Evolutionary conservation across 371 early-diverging fungal genomes (phyloP).

Genomic region (Phascolomyces articulosus): DNA sequence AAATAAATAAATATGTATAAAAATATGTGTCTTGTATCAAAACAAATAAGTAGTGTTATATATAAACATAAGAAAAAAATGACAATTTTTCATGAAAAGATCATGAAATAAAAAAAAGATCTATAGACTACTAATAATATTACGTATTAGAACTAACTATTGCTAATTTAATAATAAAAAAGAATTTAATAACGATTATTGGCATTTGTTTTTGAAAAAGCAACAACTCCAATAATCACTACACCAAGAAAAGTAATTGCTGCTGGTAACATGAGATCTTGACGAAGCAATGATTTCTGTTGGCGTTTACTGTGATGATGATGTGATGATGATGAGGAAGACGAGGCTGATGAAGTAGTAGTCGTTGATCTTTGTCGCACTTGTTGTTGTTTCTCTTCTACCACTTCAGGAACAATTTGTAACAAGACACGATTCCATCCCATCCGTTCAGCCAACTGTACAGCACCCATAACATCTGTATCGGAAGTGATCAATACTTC

Average conservation of each 20-base stretch:
- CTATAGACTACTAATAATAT: too few relatives aligned
- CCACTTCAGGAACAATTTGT: not conserved
- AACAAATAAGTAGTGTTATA: too few relatives aligned
- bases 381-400: not conserved
- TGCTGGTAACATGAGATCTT: conserved; percentile 63
- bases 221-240: conserved; percentile 64
- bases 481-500: conserved; percentile 76
- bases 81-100: too few relatives aligned
- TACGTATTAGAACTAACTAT: too few relatives aligned
- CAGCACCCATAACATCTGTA: conserved; percentile 80
- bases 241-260: conserved; percentile 62
- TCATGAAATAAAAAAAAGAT: too few relatives aligned
- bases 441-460: conserved; percentile 68
- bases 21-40: too few relatives aligned
- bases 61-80: too few relatives aligned
- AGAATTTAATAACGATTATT: conserved; percentile 12
- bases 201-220: conserved; percentile 20
- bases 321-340: not conserved
- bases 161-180: too few relatives aligned
- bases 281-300: conserved; percentile 31
- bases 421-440: conserved; percentile 71
- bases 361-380: not conserved
- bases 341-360: too few relatives aligned
- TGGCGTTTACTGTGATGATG: not conserved
- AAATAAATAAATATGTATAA: too few relatives aligned